A percentile compares a stretch with the other conserved stretches of the same genome.
These are phyloP conservation scores for Brassica incana DNA, from an alignment of 345 rosid species.

Conservation along the genomic window DNA sequence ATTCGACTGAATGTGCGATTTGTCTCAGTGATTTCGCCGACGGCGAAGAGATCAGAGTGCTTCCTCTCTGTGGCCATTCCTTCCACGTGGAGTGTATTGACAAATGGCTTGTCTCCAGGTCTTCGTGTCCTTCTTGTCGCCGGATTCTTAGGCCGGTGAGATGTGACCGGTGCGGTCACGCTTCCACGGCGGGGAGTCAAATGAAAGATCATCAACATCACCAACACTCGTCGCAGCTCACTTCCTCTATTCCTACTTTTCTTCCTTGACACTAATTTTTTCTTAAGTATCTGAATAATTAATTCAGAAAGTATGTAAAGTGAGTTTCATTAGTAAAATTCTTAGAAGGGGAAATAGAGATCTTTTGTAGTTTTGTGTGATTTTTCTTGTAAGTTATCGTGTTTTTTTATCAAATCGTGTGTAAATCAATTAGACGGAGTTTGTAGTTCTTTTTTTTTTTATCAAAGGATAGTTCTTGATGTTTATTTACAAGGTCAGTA, in stretches of 20 bases:
- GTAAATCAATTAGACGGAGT: slow-evolving; percentile 27
- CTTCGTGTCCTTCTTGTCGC: slow-evolving; percentile 74
- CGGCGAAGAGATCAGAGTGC: slow-evolving; percentile 57
- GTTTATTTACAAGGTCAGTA: background rate
- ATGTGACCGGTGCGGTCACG: slow-evolving; percentile 34
- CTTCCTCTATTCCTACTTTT: slow-evolving; percentile 27
- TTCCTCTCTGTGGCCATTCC: slow-evolving; percentile 63
- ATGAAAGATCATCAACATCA: slow-evolving; percentile 30
- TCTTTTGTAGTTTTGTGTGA: background rate
- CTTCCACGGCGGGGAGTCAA: slow-evolving; percentile 19
- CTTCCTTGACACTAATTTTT: slow-evolving; percentile 24
- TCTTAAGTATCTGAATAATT: background rate
- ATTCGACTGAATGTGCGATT: slow-evolving; percentile 52
- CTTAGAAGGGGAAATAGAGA: slow-evolving; percentile 3
- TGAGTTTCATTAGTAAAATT: slow-evolving; percentile 11
- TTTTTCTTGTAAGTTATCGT: slow-evolving; percentile 6
- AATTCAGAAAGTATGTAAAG: slow-evolving; percentile 4
- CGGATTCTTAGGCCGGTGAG: slow-evolving; percentile 47
- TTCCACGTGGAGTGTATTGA: slow-evolving; percentile 67
- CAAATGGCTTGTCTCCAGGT: slow-evolving; percentile 60
- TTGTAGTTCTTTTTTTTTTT: background rate
- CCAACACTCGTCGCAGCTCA: slow-evolving; percentile 20
- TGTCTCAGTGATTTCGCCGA: slow-evolving; percentile 53
- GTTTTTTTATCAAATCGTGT: background rate
- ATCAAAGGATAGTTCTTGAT: background rate